These are phyloP conservation scores for Closterium sp. DNA, from an alignment of 139 green algal genomes.

Conservation along the genomic window DNA sequence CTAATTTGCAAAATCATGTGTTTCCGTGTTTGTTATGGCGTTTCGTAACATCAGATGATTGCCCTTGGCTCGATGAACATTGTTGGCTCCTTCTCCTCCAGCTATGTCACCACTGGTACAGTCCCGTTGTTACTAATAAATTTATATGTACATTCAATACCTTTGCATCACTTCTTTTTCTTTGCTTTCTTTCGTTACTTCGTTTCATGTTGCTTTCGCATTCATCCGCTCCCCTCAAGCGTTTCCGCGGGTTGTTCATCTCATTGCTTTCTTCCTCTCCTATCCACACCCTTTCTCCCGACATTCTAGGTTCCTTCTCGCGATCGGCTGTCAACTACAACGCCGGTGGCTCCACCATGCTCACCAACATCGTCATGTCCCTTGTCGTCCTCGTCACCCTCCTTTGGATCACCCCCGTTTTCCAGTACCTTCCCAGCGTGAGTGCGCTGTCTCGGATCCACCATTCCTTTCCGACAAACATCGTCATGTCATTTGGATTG, in stretches of 20 bases:
- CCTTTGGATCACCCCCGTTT: constrained; percentile 34
- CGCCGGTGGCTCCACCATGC: constrained; percentile 19
- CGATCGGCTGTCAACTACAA: constrained; percentile 35
- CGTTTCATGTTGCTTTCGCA: too few relatives aligned
- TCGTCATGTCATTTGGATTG: constrained; percentile 31
- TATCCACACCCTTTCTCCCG: background rate
- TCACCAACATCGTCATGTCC: constrained; percentile 38
- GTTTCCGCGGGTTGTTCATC: too few relatives aligned
- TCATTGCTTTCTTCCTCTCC: background rate
- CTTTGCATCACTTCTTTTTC: too few relatives aligned
- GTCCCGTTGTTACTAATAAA: background rate
- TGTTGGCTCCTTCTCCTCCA: constrained; percentile 19
- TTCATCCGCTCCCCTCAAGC: too few relatives aligned
- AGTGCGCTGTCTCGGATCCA: too few relatives aligned
- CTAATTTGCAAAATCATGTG: too few relatives aligned
- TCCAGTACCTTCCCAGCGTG: constrained; percentile 16
- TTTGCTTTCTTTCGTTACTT: too few relatives aligned
- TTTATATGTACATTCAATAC: too few relatives aligned
- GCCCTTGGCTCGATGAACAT: constrained; percentile 27
- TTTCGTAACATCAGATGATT: background rate
- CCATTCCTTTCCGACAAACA: constrained; percentile 4
- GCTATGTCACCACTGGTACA: constrained; percentile 18
- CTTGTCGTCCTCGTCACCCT: constrained; percentile 35
- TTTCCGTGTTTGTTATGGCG: too few relatives aligned
- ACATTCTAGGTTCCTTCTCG: constrained; percentile 34